phyloP scores from a whole-genome alignment of 1,139 yeast genomes.

The Chernovozyma aurita region DNA sequence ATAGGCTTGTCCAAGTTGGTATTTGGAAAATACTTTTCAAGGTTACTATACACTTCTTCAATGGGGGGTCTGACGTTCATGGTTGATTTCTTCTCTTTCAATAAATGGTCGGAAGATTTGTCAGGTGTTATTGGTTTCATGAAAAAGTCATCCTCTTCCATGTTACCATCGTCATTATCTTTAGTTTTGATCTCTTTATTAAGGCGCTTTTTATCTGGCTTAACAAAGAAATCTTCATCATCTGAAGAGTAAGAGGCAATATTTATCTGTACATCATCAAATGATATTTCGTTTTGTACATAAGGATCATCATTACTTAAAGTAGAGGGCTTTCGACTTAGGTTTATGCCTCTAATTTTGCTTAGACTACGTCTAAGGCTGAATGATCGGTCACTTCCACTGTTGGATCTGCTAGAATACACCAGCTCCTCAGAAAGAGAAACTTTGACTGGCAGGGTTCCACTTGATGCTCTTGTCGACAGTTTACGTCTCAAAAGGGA shows the following conservation, averaged over 20 bases:
- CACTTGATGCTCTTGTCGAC: constrained; percentile 1
- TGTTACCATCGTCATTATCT: constrained; percentile 12
- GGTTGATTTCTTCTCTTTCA: constrained; percentile 16
- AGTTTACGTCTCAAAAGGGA: constrained; percentile 3
- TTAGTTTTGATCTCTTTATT: constrained; percentile 4
- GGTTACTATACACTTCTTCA: constrained; percentile 85
- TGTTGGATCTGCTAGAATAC: constrained; percentile 14
- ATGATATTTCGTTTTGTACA: constrained; percentile 63
- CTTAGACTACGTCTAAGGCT: constrained; percentile 7
- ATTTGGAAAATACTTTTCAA: constrained; percentile 88
- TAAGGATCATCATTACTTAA: constrained; percentile 44
- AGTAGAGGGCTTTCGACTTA: constrained; percentile 15
- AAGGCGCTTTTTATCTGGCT: constrained; percentile 25
- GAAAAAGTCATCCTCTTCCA: constrained; percentile 29
- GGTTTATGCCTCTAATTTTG: constrained; percentile 7
- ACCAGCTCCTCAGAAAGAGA: constrained; percentile 15
- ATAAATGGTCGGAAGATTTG: not conserved
- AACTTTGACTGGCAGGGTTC: constrained; percentile 7
- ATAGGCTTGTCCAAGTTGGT: constrained; percentile 92
- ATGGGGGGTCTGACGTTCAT: constrained; percentile 84
- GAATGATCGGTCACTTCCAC: constrained; percentile 12
- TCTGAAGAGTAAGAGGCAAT: constrained; percentile 22
- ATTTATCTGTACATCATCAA: constrained; percentile 64
- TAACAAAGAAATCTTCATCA: constrained; percentile 61
- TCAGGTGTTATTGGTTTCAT: constrained; percentile 19